A percentile compares a stretch with the other conserved stretches of the same genome.
Evolutionary conservation across 768 basidiomycete species (phyloP).

Genomic region (Lactarius hengduanensis): DNA sequence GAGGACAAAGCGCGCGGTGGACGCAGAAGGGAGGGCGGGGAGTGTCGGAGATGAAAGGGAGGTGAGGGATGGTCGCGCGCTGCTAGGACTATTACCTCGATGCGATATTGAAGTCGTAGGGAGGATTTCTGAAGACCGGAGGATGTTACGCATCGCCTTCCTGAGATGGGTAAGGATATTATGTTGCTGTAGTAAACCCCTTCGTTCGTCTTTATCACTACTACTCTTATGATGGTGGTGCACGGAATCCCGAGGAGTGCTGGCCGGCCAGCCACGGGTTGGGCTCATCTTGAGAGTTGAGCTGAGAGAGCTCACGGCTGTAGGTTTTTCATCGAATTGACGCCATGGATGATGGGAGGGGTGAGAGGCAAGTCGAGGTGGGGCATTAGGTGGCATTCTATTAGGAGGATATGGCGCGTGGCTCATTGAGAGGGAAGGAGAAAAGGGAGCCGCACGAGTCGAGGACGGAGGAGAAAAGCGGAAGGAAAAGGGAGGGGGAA

Average conservation of each 20-base stretch:
- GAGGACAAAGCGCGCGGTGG: constrained; percentile 60
- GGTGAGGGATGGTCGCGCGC: constrained; percentile 4
- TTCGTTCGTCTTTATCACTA: constrained; percentile 8
- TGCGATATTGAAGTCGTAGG: constrained; percentile 16
- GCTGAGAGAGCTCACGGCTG: constrained; percentile 21
- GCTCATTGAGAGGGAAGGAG: neutral
- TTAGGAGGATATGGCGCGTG: neutral
- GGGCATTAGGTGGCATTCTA: constrained; percentile 20
- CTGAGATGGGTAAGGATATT: constrained; percentile 10
- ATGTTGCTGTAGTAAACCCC: neutral
- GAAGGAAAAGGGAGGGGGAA: neutral
- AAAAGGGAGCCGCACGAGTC: neutral
- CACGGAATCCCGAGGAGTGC: constrained; percentile 8
- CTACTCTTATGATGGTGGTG: constrained; percentile 9
- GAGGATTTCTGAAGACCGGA: constrained; percentile 18
- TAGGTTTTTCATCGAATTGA: constrained; percentile 25
- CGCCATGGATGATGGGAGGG: constrained; percentile 21
- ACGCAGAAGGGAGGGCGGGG: constrained; percentile 31
- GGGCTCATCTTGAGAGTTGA: constrained; percentile 26
- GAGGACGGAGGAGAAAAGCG: neutral
- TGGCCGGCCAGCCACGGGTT: constrained; percentile 25
- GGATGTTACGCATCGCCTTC: constrained; percentile 16
- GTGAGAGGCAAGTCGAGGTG: constrained; percentile 20
- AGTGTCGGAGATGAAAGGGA: constrained; percentile 5
- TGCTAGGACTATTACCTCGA: constrained; percentile 1